Base-by-base conservation (phyloP, 1,284 basidiomycete genomes). In the Uromyces viciae-fabae region DNA sequence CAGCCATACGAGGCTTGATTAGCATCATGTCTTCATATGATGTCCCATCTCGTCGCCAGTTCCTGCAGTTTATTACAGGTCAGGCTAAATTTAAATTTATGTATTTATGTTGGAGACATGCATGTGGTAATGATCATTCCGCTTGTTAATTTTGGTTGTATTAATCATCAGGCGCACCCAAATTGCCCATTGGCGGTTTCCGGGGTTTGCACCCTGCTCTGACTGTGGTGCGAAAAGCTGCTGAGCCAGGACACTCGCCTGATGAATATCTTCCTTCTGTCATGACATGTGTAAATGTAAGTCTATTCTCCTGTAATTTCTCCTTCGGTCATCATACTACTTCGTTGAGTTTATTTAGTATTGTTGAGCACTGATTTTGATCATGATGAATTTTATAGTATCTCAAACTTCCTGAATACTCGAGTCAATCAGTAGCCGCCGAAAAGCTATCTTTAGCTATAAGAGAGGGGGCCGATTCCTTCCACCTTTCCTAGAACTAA, bases 181-280 rank as follows among this genome's bases (percentile, higher is more conserved):
- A 86, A 73, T 82, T 87, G 15, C 87, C 87, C 5, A 97, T 98
- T 82, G 96, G 96, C 83, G 94, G 97, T 75, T 99, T 99, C 91
- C 91, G 93, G 81, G 95, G 94, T 1, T 89, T 99, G 81, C 95
- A 93, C 84, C 97, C 97, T 1, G 91, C 93, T 17, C 89, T 99
- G 82, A 99, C 97, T 0, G 95, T 99, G 15, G 96, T 99, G 62
- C 92, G 95, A 84, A 98, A 99, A 86, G 94, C 94, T 25, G 94
- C 96, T 84, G 97, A 98, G 86, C 88, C 93, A 3, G 93, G 94
- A 11, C 88, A 94, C 83, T 90, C 91, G 22, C 93, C 96, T 0
- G 95, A 99, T 86, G 94, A 97, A 86, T 97, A 97, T 86, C 88
- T 99, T 54, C 96, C 96, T 0, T 95, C 94, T 85, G 95, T 98